Evolutionary conservation across 805 yeast genomes (phyloP).

Genomic region (Spathaspora gorwiae): DNA sequence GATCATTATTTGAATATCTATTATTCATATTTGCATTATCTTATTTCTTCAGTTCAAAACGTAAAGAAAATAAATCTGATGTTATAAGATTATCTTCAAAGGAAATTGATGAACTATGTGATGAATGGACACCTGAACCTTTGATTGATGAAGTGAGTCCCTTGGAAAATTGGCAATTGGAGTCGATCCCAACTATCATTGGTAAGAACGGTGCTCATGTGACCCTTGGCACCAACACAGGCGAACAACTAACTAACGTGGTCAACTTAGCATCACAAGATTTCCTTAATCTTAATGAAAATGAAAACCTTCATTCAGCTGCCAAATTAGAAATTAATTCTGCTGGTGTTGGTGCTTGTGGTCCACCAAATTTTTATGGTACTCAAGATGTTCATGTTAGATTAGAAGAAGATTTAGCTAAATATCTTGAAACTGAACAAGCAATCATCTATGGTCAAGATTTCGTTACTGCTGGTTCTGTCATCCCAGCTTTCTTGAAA

Average conservation of each 20-base stretch:
- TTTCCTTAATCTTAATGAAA: slow-evolving; percentile 57
- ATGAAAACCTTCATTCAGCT: slow-evolving; percentile 42
- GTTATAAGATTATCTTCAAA: slow-evolving; percentile 52
- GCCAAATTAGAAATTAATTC: slow-evolving; percentile 57
- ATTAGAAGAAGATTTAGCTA: slow-evolving; percentile 70
- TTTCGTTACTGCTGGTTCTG: slow-evolving; percentile 78
- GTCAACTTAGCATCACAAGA: slow-evolving; percentile 71
- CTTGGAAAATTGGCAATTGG: slow-evolving; percentile 58
- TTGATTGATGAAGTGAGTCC: slow-evolving; percentile 53
- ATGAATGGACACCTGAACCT: slow-evolving; percentile 92
- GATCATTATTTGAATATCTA: slow-evolving; percentile 76
- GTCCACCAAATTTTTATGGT: slow-evolving; percentile 97
- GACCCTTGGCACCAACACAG: slow-evolving; percentile 1
- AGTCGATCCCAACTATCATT: slow-evolving; percentile 57
- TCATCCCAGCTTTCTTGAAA: slow-evolving; percentile 87
- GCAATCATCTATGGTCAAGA: slow-evolving; percentile 92
- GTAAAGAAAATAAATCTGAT: slow-evolving; percentile 69
- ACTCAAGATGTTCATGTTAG: slow-evolving; percentile 86
- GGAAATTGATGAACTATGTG: slow-evolving; percentile 79
- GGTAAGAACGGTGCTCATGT: slow-evolving; percentile 48
- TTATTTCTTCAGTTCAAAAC: slow-evolving; percentile 76
- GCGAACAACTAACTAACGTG: slow-evolving; percentile 27
- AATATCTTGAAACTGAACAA: slow-evolving; percentile 70
- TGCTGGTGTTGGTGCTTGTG: slow-evolving; percentile 97
- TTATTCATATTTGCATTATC: slow-evolving; percentile 77